Base-by-base conservation (phyloP, 2,329 filamentous ascomycete genomes). In the Calonectria pseudoturangicola region DNA sequence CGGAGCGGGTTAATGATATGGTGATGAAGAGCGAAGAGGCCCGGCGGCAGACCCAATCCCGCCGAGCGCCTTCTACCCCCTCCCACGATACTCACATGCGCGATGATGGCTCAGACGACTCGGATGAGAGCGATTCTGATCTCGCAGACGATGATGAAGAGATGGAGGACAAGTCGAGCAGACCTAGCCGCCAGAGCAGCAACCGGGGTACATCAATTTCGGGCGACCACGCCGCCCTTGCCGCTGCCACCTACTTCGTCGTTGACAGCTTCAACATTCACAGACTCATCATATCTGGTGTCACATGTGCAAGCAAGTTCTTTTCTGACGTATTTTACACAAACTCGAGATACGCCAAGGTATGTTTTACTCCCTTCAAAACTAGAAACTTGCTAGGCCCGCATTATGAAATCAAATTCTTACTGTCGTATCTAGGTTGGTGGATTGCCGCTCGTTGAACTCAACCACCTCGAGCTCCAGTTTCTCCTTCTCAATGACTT, bases 251-350 rank as follows among this genome's bases (percentile, higher is more conserved):
- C 10, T 92, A 90, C 72, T 98, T 99, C 82, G 96, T 98, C 48
- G 97, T 98, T 13, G 97, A 99, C 85, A 98, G 97, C 86, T 99
- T 97, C 87, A 99, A 99, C 85, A 98, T 99, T 75, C 97, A 99
- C 83, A 93, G 97, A 68, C 88, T 99, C 68, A 96, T 98, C 68
- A 99, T 99, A 82, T 95, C 97, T 2, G 97, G 96, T 43, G 97
- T 99, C 54, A 99, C 97, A 3, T 98, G 97, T 84, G 96, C 97
- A 6, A 98, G 96, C 90, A 99, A 99, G 85, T 99, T 98, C 89
- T 99, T 99, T 85, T 98, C 96, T 6, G 91, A 99, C 85, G 96
- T 98, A 48, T 99, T 99, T 81, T 99, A 98, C 83, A 99, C 97
- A 12, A 99, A 99, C 85, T 98, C 97, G 68, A 92, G 97, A 92